Conservation (phyloP, 768 basidiomycete genomes). For the Suillus alpinus region DNA sequence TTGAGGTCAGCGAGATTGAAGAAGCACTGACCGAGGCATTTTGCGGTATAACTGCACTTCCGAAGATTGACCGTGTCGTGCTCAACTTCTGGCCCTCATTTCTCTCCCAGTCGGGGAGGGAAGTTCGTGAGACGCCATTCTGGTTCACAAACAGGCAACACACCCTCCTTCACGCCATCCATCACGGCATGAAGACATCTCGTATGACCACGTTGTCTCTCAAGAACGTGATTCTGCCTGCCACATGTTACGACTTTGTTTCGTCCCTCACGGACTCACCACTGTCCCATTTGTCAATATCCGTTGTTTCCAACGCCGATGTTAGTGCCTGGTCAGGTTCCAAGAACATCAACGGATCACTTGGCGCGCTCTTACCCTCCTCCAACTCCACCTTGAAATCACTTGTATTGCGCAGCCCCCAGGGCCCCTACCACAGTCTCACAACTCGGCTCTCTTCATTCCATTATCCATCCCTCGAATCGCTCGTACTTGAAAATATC, state of each 20-base stretch:
- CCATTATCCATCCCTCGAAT: slow-evolving; percentile 26
- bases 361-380: slow-evolving; percentile 23
- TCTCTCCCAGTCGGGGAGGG: slow-evolving; percentile 17
- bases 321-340: slow-evolving; percentile 28
- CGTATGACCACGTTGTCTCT: slow-evolving; percentile 19
- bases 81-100: slow-evolving; percentile 34
- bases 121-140: slow-evolving; percentile 24
- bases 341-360: slow-evolving; percentile 23
- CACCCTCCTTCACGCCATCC: slow-evolving; percentile 22
- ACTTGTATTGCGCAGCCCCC: slow-evolving; percentile 26
- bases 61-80: slow-evolving; percentile 19
- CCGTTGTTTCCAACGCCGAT: slow-evolving; percentile 29
- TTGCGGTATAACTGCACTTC: slow-evolving; percentile 18
- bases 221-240: slow-evolving; percentile 24
- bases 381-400: slow-evolving; percentile 21
- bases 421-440: slow-evolving; percentile 28
- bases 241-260: slow-evolving; percentile 26
- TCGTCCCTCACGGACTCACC: slow-evolving; percentile 22
- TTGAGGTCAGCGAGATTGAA: slow-evolving; percentile 30
- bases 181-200: slow-evolving; percentile 21
- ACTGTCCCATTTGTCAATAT: slow-evolving; percentile 27
- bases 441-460: slow-evolving; percentile 18
- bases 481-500: slow-evolving; percentile 28
- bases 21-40: slow-evolving; percentile 27
- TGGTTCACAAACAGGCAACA: slow-evolving; percentile 31